Conservation (phyloP, 1,139 yeast species). For the Blastobotrys capitulatus region DNA sequence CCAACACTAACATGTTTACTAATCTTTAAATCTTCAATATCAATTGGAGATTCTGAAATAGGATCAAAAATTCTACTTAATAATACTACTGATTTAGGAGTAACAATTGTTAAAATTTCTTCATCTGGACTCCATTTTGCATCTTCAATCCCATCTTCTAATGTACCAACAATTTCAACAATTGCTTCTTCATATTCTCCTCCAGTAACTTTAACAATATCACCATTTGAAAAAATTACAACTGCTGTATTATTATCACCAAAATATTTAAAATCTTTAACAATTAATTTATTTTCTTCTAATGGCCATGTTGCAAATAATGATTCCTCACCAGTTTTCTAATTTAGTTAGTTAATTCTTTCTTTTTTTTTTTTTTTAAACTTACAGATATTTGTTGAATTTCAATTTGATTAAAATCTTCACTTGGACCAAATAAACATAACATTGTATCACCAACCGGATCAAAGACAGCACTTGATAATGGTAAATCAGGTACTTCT, state of each 20-base stretch:
- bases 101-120: conserved; percentile 68
- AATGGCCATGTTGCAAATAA: conserved; percentile 25
- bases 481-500: conserved; percentile 52
- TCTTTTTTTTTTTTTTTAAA: neutral
- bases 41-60: conserved; percentile 56
- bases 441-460: conserved; percentile 69
- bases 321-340: conserved; percentile 23
- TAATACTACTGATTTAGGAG: conserved; percentile 53
- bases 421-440: conserved; percentile 53
- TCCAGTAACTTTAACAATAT: conserved; percentile 54
- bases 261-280: conserved; percentile 24
- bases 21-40: conserved; percentile 58
- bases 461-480: conserved; percentile 62
- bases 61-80: conserved; percentile 80
- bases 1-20: conserved; percentile 94
- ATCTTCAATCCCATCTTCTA: conserved; percentile 68
- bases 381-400: conserved; percentile 41
- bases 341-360: conserved; percentile 7
- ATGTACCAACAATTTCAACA: conserved; percentile 73
- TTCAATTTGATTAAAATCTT: conserved; percentile 52
- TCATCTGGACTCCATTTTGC: conserved; percentile 93
- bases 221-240: conserved; percentile 38
- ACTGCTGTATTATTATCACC: conserved; percentile 28
- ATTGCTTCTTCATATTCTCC: conserved; percentile 42
- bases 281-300: neutral